phyloP scores from a whole-genome alignment of 148 eudicot genomes.

The Cornus controversa region DNA sequence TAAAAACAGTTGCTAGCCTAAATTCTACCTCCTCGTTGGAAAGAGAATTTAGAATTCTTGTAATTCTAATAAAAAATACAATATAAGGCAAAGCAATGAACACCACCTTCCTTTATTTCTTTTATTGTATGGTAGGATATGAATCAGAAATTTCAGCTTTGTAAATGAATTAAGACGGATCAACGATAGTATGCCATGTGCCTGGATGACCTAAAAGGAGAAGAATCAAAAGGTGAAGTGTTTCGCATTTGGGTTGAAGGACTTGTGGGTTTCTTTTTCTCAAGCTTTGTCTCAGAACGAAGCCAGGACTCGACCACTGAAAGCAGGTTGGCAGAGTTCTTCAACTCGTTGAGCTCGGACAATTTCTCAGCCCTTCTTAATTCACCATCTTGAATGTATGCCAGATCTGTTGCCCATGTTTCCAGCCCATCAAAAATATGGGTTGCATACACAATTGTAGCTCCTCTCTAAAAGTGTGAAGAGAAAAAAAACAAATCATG shows the following conservation, averaged over 20 bases:
- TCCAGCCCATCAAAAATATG: constrained; percentile 97
- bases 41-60: background rate
- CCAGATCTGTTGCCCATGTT: constrained; percentile 95
- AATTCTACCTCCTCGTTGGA: background rate
- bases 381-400: constrained; percentile 83
- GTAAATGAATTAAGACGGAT: constrained; percentile 17
- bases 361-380: constrained; percentile 69
- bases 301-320: constrained; percentile 94
- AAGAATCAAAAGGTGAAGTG: constrained; percentile 63
- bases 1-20: background rate
- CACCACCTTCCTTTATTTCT: background rate
- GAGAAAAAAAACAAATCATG: background rate
- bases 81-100: background rate
- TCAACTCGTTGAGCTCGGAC: constrained; percentile 64
- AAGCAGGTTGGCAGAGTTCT: constrained; percentile 65
- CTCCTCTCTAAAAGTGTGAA: constrained; percentile 66
- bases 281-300: constrained; percentile 70
- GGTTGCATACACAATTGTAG: constrained; percentile 92
- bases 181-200: constrained; percentile 93
- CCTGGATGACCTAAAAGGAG: constrained; percentile 85
- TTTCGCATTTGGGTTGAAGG: constrained; percentile 29
- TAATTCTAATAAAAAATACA: background rate
- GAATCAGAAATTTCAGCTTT: background rate
- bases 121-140: background rate
- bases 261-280: constrained; percentile 62